A percentile compares a stretch with the other conserved stretches of the same genome.
Conservation (phyloP, 257 asterid species). For the Solanum chmielewskii region DNA sequence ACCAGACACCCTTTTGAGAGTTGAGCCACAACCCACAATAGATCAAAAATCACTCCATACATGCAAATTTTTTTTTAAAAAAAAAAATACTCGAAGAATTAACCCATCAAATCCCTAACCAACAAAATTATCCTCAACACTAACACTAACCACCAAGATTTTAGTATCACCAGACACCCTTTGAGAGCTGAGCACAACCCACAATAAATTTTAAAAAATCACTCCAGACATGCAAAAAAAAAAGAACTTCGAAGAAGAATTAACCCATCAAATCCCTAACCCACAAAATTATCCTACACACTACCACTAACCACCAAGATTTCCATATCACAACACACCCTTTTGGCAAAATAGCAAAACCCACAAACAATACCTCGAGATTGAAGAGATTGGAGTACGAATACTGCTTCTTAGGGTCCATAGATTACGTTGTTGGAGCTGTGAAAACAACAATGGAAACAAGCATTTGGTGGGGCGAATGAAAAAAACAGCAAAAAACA, state of each 20-base stretch:
- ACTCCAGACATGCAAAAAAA: constrained; percentile 11
- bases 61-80: not conserved
- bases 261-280: not conserved
- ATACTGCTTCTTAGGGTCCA: constrained; percentile 65
- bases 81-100: not conserved
- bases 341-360: not conserved
- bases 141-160: not conserved
- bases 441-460: constrained; percentile 13
- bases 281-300: not conserved
- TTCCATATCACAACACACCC: not conserved
- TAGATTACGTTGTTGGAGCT: constrained; percentile 21
- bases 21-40: not conserved
- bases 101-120: not conserved
- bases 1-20: not conserved
- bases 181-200: not conserved
- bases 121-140: not conserved
- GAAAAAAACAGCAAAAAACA: not conserved
- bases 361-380: constrained; percentile 38
- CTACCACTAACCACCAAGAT: not conserved
- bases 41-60: not conserved
- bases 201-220: not conserved
- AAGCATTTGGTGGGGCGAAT: constrained; percentile 46
- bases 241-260: not conserved
- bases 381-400: constrained; percentile 79
- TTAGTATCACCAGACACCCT: not conserved